Conservation (phyloP, 2,329 filamentous ascomycete species). For the Pyricularia sp. region DNA sequence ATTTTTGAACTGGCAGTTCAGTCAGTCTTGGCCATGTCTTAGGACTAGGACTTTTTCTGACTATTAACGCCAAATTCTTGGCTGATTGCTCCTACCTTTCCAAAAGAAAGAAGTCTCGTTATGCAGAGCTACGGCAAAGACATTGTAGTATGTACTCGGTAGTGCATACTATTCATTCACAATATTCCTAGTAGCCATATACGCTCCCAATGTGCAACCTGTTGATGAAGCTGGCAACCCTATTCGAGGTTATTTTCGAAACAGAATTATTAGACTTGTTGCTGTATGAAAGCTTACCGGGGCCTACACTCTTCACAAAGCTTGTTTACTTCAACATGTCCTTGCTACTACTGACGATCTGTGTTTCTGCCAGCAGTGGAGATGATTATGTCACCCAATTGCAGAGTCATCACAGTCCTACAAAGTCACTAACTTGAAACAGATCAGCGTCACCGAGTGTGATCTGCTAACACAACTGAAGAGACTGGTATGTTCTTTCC, state of each 20-base stretch:
- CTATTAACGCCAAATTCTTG: background rate
- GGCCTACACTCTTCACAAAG: background rate
- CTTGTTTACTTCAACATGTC: background rate
- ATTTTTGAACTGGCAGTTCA: too few relatives aligned
- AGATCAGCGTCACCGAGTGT: background rate
- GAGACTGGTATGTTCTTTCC: background rate
- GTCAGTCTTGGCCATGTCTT: background rate
- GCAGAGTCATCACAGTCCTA: background rate
- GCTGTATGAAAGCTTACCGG: background rate
- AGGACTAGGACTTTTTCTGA: background rate
- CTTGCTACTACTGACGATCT: background rate
- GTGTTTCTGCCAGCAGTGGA: background rate
- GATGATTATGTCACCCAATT: background rate
- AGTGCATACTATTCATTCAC: background rate
- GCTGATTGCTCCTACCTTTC: background rate
- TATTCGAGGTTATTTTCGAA: background rate
- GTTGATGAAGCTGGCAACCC: background rate
- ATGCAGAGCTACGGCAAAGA: background rate
- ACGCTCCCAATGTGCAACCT: background rate
- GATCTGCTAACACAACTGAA: background rate
- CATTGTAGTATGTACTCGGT: background rate
- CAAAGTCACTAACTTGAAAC: background rate
- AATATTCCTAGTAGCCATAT: background rate
- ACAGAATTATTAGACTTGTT: background rate
- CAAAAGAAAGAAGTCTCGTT: background rate